A percentile compares a stretch with the other conserved stretches of the same genome.
Conservation (phyloP, 2,329 filamentous ascomycete genomes). For the Epichloe festucae region DNA sequence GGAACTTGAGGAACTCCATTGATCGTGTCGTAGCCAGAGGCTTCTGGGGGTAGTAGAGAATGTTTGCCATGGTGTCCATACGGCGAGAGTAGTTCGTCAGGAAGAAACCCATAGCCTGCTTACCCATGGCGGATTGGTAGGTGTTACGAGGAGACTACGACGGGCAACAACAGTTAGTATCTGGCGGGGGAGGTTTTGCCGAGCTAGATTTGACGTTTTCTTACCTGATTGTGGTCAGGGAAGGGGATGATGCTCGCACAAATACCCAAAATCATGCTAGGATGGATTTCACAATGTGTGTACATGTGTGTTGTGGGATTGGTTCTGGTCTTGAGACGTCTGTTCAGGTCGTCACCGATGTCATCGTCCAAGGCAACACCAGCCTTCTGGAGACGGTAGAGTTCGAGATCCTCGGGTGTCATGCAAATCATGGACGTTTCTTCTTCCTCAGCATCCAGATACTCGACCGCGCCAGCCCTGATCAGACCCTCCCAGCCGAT, state of each 20-base stretch:
- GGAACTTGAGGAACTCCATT: conserved; percentile 98
- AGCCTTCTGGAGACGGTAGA: conserved; percentile 55
- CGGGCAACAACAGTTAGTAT: conserved; percentile 18
- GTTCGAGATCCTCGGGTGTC: conserved; percentile 89
- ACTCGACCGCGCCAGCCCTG: conserved; percentile 77
- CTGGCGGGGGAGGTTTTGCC: neutral
- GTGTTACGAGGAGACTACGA: conserved; percentile 87
- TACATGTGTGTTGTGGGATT: conserved; percentile 83
- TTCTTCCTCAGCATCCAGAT: conserved; percentile 95
- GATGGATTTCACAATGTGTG: conserved; percentile 98
- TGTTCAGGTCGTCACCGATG: conserved; percentile 56
- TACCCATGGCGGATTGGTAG: conserved; percentile 99
- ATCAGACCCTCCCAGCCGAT: conserved; percentile 86
- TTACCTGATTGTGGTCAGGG: conserved; percentile 89
- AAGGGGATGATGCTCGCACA: conserved; percentile 99
- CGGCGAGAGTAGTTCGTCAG: conserved; percentile 92
- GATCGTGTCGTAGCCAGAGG: conserved; percentile 89
- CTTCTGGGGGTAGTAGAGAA: conserved; percentile 97
- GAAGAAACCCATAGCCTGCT: conserved; percentile 99
- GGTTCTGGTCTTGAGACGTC: conserved; percentile 75
- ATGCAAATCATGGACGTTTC: conserved; percentile 99
- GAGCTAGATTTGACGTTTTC: conserved; percentile 10
- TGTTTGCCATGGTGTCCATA: conserved; percentile 99
- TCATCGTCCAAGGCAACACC: conserved; percentile 52
- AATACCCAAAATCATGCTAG: conserved; percentile 96